Conservation (phyloP, 2,329 filamentous ascomycete genomes). For the Ceratocystis ficicola region DNA sequence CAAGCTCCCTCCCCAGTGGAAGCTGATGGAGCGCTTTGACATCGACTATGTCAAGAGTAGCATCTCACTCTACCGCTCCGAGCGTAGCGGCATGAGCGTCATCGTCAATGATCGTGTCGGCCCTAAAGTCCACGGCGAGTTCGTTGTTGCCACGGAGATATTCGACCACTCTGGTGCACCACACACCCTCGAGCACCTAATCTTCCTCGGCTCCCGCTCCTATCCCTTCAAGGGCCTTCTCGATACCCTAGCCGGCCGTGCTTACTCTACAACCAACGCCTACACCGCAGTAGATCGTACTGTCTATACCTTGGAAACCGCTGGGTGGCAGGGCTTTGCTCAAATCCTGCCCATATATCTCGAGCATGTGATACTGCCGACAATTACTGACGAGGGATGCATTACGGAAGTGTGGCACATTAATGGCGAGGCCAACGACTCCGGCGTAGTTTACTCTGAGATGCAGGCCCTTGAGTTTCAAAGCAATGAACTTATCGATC, state of each 20-base stretch:
- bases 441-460: conserved; percentile 94
- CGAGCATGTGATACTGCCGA: conserved; percentile 85
- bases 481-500: conserved; percentile 73
- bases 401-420: conserved; percentile 95
- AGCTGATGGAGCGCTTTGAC: conserved; percentile 63
- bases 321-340: conserved; percentile 93
- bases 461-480: conserved; percentile 94
- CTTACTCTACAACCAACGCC: conserved; percentile 89
- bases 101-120: conserved; percentile 85
- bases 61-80: conserved; percentile 92
- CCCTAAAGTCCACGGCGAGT: conserved; percentile 91
- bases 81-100: conserved; percentile 86
- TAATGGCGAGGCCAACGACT: conserved; percentile 85
- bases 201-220: conserved; percentile 84
- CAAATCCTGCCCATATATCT: conserved; percentile 91
- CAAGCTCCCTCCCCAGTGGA: conserved; percentile 21
- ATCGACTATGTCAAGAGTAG: conserved; percentile 79
- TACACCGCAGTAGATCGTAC: conserved; percentile 97
- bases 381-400: conserved; percentile 82
- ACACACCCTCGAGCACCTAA: conserved; percentile 69
- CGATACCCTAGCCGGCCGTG: conserved; percentile 83
- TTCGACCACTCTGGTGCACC: conserved; percentile 92
- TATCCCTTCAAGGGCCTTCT: conserved; percentile 92
- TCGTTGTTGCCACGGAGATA: conserved; percentile 91
- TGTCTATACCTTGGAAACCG: conserved; percentile 86